Conservation (phyloP, 176 grass and related monocot species). For the Oryza australiensis region DNA sequence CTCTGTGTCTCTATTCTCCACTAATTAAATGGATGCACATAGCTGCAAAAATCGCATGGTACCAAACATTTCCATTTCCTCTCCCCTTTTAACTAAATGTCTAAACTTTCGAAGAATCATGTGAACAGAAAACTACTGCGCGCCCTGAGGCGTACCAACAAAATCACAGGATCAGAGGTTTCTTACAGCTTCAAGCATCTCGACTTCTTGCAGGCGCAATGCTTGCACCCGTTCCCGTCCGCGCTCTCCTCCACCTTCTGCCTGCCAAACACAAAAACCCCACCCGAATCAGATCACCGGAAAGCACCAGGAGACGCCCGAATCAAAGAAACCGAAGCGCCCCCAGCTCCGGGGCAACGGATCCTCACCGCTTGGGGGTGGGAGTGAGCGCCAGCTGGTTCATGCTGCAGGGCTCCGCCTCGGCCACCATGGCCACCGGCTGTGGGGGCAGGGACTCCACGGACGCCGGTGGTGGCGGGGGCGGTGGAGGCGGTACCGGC, state of each 20-base stretch:
- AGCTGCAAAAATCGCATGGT: neutral
- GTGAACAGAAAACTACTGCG: neutral
- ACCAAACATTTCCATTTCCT: slow-evolving; percentile 20
- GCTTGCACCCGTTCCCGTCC: slow-evolving; percentile 64
- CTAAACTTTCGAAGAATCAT: neutral
- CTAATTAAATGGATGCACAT: slow-evolving; percentile 22
- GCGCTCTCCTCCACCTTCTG: slow-evolving; percentile 54
- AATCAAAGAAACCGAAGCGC: neutral
- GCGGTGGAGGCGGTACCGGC: neutral
- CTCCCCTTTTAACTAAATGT: neutral
- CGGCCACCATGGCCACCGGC: neutral
- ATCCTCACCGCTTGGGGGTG: slow-evolving; percentile 46
- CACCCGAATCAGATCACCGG: slow-evolving; percentile 12
- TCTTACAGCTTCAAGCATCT: slow-evolving; percentile 76
- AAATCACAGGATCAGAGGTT: slow-evolving; percentile 4
- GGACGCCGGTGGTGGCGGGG: neutral
- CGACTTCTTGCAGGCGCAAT: slow-evolving; percentile 72
- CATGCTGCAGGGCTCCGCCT: slow-evolving; percentile 25
- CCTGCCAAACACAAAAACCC: slow-evolving; percentile 39
- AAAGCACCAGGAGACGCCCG: neutral
- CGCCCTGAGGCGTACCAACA: neutral
- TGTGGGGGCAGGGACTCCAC: neutral
- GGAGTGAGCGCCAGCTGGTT: slow-evolving; percentile 55
- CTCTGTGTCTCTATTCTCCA: neutral
- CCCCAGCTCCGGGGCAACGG: neutral